These are phyloP conservation scores for Maudiozyma humilis DNA, from an alignment of 1,139 yeast species.

Conservation along the genomic window DNA sequence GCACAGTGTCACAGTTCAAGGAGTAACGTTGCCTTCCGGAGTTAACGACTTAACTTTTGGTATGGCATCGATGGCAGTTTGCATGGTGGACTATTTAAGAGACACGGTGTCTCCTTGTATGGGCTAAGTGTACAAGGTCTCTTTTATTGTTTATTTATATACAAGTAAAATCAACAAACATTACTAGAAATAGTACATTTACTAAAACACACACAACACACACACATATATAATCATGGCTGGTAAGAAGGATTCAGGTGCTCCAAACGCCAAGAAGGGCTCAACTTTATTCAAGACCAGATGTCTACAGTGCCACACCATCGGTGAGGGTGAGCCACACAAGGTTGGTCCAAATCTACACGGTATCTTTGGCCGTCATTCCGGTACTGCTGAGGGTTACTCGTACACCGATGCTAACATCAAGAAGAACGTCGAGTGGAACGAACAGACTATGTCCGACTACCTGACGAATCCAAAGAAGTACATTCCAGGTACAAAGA, in stretches of 20 bases:
- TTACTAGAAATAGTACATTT: not conserved
- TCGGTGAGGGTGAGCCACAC: conserved; percentile 92
- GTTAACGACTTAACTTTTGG: not conserved
- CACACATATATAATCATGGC: conserved; percentile 3
- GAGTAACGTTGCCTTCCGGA: not conserved
- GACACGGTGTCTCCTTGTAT: too few species aligned
- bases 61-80: not conserved
- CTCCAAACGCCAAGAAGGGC: conserved; percentile 76
- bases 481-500: conserved; percentile 99
- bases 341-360: conserved; percentile 98
- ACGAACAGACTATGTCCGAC: conserved; percentile 80
- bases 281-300: conserved; percentile 97
- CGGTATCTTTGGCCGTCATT: conserved; percentile 85
- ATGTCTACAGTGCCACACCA: conserved; percentile 98
- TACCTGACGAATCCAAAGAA: conserved; percentile 99
- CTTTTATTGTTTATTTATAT: too few species aligned
- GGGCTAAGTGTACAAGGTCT: too few species aligned
- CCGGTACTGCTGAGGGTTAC: conserved; percentile 90
- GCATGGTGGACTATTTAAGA: too few species aligned
- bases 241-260: conserved; percentile 39
- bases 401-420: conserved; percentile 97
- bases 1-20: not conserved
- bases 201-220: not conserved
- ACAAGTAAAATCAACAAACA: not conserved
- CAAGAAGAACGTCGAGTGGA: conserved; percentile 88